These are phyloP conservation scores for Erysimum cheiri DNA, from an alignment of 441 rosid species.

Conservation along the genomic window DNA sequence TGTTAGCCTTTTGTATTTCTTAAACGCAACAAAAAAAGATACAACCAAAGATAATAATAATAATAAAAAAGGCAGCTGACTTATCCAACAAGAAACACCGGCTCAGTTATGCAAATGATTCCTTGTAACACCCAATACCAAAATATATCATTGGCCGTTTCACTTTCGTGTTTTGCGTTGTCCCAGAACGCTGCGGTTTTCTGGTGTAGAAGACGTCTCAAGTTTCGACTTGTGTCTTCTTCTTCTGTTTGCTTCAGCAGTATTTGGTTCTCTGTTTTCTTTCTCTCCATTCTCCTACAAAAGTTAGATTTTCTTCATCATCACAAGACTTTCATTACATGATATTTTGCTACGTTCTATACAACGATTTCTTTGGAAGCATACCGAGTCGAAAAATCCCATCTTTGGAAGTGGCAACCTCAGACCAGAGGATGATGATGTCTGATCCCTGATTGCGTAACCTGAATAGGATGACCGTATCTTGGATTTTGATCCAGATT, in stretches of 20 bases:
- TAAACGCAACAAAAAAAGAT: background rate
- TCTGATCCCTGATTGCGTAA: constrained; percentile 34
- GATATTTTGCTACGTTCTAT: background rate
- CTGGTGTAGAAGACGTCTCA: constrained; percentile 19
- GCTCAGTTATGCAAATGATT: background rate
- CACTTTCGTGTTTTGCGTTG: constrained; percentile 34
- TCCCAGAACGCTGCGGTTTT: constrained; percentile 30
- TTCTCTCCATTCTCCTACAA: constrained; percentile 34
- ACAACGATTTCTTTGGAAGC: background rate
- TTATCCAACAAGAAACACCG: constrained; percentile 19
- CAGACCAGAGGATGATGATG: constrained; percentile 47
- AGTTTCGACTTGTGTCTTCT: constrained; percentile 33
- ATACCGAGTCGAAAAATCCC: constrained; percentile 53
- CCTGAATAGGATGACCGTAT: constrained; percentile 48
- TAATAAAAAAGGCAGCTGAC: background rate
- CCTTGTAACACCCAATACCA: constrained; percentile 7
- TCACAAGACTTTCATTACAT: background rate
- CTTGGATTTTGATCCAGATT: constrained; percentile 40
- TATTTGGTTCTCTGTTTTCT: constrained; percentile 43
- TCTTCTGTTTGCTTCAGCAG: constrained; percentile 14
- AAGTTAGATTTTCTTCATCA: constrained; percentile 14
- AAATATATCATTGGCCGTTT: background rate
- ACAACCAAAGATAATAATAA: background rate
- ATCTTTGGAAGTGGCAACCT: constrained; percentile 54
- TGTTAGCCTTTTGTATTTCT: background rate